These are phyloP conservation scores for Chaetomium sp. DNA, from an alignment of 2,329 filamentous ascomycete species.

Conservation along the genomic window DNA sequence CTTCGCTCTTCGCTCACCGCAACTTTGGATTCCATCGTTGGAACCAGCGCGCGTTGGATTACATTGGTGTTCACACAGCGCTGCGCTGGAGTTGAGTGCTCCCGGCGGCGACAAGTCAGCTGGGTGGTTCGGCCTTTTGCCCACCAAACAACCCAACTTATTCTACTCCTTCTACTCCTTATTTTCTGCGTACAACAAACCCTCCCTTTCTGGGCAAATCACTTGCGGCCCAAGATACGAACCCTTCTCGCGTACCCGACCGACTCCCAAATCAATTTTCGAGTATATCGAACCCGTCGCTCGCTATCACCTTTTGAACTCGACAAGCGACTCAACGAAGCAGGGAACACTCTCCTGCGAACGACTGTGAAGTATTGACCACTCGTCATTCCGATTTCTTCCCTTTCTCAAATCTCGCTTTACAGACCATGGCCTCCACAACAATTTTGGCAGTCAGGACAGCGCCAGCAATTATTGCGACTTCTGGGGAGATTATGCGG, in stretches of 20 bases:
- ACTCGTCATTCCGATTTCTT: background rate
- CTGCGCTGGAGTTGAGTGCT: background rate
- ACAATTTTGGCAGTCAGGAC: background rate
- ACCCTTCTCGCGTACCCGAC: background rate
- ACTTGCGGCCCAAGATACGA: background rate
- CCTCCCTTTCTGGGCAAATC: background rate
- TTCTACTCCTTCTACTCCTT: background rate
- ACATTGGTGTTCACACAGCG: background rate
- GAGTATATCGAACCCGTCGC: background rate
- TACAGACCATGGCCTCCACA: background rate
- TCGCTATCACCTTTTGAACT: background rate
- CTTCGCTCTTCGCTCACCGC: background rate
- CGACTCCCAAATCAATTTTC: background rate
- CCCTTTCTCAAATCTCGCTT: background rate
- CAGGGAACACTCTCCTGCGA: background rate
- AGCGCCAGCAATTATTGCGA: background rate
- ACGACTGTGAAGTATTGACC: background rate
- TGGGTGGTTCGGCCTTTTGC: background rate
- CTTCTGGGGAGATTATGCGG: background rate
- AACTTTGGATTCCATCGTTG: background rate
- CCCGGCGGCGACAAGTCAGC: background rate
- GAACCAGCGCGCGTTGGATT: background rate
- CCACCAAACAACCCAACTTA: too few species aligned
- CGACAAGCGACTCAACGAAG: background rate
- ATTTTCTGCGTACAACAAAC: background rate